Conservation (phyloP, 1,139 yeast species). For the Suhomyces wounanorum region DNA sequence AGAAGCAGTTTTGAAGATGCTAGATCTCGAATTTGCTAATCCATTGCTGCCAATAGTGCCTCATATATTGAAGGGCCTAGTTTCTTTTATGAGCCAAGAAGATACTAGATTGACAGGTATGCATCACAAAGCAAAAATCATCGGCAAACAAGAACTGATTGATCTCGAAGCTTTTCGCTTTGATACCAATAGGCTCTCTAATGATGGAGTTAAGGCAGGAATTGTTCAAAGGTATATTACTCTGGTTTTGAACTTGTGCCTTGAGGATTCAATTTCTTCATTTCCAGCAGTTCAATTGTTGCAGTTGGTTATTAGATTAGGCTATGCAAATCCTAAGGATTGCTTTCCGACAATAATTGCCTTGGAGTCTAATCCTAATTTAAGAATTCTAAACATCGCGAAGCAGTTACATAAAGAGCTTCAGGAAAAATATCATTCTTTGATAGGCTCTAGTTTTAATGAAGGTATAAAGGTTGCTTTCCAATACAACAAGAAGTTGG, state of each 20-base stretch:
- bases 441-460: conserved; percentile 63
- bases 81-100: conserved; percentile 55
- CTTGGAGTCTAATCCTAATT: conserved; percentile 55
- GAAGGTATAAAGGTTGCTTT: conserved; percentile 66
- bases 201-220: conserved; percentile 74
- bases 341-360: conserved; percentile 74
- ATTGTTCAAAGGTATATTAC: conserved; percentile 64
- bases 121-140: conserved; percentile 24
- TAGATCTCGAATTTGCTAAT: conserved; percentile 52
- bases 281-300: conserved; percentile 55
- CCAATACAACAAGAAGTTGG: conserved; percentile 37
- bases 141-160: conserved; percentile 28
- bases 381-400: conserved; percentile 50
- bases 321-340: conserved; percentile 72
- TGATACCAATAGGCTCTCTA: conserved; percentile 42
- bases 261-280: conserved; percentile 48
- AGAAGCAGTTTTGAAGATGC: conserved; percentile 49
- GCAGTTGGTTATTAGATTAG: conserved; percentile 57
- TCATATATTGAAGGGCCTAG: conserved; percentile 55
- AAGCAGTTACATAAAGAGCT: conserved; percentile 54
- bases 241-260: conserved; percentile 50
- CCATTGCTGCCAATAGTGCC: conserved; percentile 38
- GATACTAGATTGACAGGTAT: conserved; percentile 45
- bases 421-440: conserved; percentile 66
- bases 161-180: conserved; percentile 61